Evolutionary conservation across 2,329 filamentous ascomycete species (phyloP), one percentile per base, ranked within the genome.

Genomic region (Gnomoniopsis sp.): DNA sequence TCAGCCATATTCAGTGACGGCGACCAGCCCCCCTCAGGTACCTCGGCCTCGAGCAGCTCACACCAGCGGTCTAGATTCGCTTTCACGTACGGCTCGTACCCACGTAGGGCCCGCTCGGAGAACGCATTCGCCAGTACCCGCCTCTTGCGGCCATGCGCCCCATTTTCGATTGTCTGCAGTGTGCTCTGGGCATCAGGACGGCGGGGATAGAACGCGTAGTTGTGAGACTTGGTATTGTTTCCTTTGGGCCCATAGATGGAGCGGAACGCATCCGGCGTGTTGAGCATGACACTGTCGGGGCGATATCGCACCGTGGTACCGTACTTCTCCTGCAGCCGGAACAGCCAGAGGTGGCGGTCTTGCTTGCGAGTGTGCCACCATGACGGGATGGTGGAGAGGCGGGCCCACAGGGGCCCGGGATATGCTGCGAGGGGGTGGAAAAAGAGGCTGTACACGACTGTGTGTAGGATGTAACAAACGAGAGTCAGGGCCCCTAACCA

Each of bases 41-140:
- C 10, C 0, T 54, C 19, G n/a, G 49, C 34, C 1, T 43, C 55
- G 22, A 63, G 41, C 14, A 61, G 55, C 22, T 63, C 55, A 36
- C 55, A 58, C 61, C 61, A 63, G 11, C 55, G 44, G 19, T 61
- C 49, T 11, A 55, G 33, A 30, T 59, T 61, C 21, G 51, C 41
- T 7, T 49, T 55, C 17, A 63, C 46, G 17, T 53, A 59, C 7
- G 53, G 46, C 63, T 79, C 76, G 69, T 77, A 74, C 1, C 68
- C 70, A 62, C 74, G 76, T 36, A 78, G 63, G 2, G 76, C 76
- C 30, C 69, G 65, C 3, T 77, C 75, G 0, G 73, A 75, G 63
- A 79, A 78, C 0, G 75, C 75, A 52, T 75, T 73, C 38, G 72
- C 74, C 19, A 79, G 67, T 3, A 79, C 75, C 14, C 76, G 69